Percentiles rank a stretch among this genome's conserved stretches.
Conservation (phyloP, 106 monocot genomes). For the Acanthochlamys bracteata region DNA sequence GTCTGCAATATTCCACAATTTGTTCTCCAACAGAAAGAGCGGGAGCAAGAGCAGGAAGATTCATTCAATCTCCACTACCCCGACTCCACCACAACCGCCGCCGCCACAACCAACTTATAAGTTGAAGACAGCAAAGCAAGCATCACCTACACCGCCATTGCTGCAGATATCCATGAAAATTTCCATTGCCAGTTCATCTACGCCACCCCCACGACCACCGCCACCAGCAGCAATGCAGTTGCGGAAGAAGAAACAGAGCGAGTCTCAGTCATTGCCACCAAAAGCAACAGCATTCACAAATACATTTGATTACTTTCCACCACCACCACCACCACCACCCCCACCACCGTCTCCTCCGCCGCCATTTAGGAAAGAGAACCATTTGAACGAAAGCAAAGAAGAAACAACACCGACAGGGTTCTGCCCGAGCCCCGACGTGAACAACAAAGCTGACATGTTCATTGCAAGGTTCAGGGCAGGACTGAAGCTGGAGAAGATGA, state of each 20-base stretch:
- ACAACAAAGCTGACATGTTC: conserved; percentile 63
- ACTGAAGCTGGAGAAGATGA: conserved; percentile 55
- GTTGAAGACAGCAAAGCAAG: neutral
- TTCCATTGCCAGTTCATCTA: conserved; percentile 19
- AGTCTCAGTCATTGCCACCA: neutral
- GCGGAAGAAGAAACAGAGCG: neutral
- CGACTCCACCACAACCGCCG: conserved; percentile 1
- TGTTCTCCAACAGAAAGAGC: conserved; percentile 43
- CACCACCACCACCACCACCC: conserved; percentile 9
- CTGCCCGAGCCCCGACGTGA: conserved; percentile 60
- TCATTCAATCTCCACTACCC: conserved; percentile 9
- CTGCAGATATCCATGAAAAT: neutral
- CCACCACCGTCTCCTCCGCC: neutral
- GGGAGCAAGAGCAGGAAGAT: conserved; percentile 37
- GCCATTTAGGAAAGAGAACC: neutral
- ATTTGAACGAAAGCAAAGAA: neutral
- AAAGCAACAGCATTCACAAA: neutral
- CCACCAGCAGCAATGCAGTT: too few species aligned
- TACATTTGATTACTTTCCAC: conserved; percentile 1
- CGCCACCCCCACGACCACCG: too few species aligned
- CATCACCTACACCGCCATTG: conserved; percentile 1
- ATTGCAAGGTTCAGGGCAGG: conserved; percentile 38
- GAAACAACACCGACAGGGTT: neutral
- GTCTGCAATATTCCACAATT: conserved; percentile 29
- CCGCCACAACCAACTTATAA: neutral